Percentiles rank a stretch among this genome's conserved stretches.
Evolutionary conservation across 441 rosid genomes (phyloP).

Genomic region (Raphanus hybrid): DNA sequence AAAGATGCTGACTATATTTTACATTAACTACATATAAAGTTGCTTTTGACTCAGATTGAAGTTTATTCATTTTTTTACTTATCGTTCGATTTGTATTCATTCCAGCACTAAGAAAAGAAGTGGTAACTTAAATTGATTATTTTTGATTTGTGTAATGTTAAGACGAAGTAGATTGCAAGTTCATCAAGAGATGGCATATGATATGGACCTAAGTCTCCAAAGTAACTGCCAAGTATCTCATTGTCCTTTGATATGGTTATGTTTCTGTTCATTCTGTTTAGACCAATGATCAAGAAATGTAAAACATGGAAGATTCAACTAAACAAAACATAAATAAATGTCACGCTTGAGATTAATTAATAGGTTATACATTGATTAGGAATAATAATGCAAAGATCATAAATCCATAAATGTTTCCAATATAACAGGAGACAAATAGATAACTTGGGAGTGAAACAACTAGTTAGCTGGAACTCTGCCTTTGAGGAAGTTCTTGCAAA

Average conservation of each 20-base stretch:
- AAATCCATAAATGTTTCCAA: conserved; percentile 21
- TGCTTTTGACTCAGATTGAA: conserved; percentile 12
- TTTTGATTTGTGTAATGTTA: not conserved
- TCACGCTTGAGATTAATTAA: conserved; percentile 7
- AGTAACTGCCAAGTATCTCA: too few relatives aligned
- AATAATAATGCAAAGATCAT: not conserved
- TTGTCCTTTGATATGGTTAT: conserved; percentile 42
- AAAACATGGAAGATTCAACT: not conserved
- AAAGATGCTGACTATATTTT: too few relatives aligned
- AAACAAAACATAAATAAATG: not conserved
- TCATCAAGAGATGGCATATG: not conserved
- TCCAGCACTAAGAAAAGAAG: conserved; percentile 4
- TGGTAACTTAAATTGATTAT: conserved; percentile 1
- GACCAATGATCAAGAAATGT: conserved; percentile 1
- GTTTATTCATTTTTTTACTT: not conserved
- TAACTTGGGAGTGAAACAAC: not conserved
- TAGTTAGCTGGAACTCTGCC: conserved; percentile 36
- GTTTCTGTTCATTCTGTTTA: conserved; percentile 44
- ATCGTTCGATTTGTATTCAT: conserved; percentile 15
- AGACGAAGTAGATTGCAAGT: not conserved
- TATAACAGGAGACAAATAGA: not conserved
- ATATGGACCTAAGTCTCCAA: conserved; percentile 11
- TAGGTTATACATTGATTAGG: conserved; percentile 7
- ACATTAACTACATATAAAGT: too few relatives aligned
- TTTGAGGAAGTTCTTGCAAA: conserved; percentile 82